phyloP scores from a whole-genome alignment of 352 stramenopile species.

The Albugo candida region DNA sequence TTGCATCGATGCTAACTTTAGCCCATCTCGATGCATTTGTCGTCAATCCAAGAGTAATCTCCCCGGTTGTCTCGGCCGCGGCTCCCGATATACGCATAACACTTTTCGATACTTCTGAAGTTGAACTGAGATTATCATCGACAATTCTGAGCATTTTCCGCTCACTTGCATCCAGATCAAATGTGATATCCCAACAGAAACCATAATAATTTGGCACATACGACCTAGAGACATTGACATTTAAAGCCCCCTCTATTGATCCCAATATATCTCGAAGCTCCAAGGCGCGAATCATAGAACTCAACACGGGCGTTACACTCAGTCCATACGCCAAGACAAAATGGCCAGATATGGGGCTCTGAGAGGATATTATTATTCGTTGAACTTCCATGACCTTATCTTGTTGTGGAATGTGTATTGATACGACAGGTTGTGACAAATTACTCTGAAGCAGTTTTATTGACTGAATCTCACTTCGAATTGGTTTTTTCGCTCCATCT shows the following conservation, averaged over 20 bases:
- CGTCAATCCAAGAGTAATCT: conserved; percentile 12
- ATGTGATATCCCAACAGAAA: conserved; percentile 18
- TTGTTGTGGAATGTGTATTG: conserved; percentile 4
- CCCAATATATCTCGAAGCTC: conserved; percentile 10
- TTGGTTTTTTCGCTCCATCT: conserved; percentile 7
- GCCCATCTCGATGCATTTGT: background rate
- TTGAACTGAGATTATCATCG: conserved; percentile 8
- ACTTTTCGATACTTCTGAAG: conserved; percentile 3
- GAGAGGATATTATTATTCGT: conserved; percentile 10
- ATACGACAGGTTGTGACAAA: conserved; percentile 6
- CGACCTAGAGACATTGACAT: conserved; percentile 7
- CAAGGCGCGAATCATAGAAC: conserved; percentile 7
- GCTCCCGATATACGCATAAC: conserved; percentile 5
- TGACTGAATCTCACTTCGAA: conserved; percentile 10
- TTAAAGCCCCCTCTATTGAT: conserved; percentile 7
- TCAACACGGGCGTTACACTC: conserved; percentile 3
- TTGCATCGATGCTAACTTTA: conserved; percentile 6
- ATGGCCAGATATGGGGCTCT: conserved; percentile 5
- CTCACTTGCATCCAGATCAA: conserved; percentile 3
- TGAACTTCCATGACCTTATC: conserved; percentile 13
- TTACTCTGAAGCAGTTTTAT: conserved; percentile 5
- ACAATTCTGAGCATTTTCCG: conserved; percentile 9
- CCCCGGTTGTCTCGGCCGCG: conserved; percentile 6
- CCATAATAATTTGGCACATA: conserved; percentile 2
- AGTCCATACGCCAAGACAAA: conserved; percentile 14